These are phyloP conservation scores for Colletotrichum euphorbiae DNA, from an alignment of 2,329 filamentous ascomycete species.

Conservation along the genomic window DNA sequence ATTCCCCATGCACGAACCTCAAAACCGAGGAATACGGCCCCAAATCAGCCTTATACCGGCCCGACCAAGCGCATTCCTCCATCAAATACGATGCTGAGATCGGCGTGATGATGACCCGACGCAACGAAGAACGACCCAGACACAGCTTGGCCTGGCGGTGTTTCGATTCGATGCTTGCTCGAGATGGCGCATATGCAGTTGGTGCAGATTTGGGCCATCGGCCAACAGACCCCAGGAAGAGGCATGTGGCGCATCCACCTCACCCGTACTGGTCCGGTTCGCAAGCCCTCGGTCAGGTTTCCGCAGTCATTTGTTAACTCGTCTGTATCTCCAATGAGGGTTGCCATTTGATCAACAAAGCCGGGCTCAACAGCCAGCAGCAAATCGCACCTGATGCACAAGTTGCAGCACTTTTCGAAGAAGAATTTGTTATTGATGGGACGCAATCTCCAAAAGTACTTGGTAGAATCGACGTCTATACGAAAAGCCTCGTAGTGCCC, in stretches of 20 bases:
- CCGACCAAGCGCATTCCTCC: constrained; percentile 27
- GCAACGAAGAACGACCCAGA: background rate
- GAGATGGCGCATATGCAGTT: background rate
- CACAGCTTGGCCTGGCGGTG: no score
- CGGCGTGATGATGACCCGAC: constrained; percentile 31
- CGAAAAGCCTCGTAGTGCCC: constrained; percentile 28
- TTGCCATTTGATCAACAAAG: no score
- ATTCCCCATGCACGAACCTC: background rate
- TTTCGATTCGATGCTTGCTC: no score
- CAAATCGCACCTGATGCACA: no score
- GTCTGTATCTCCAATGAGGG: no score
- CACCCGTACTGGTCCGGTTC: constrained; percentile 4
- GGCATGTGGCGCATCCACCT: background rate
- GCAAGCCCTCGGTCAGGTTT: background rate
- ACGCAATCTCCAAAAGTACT: constrained; percentile 3
- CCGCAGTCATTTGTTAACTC: no score
- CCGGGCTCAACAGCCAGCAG: no score
- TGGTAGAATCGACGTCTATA: background rate
- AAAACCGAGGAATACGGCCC: constrained; percentile 42
- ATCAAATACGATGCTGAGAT: constrained; percentile 23
- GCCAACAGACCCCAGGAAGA: background rate
- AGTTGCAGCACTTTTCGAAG: no score
- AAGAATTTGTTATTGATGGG: background rate
- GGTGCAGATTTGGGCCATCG: background rate
- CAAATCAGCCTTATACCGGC: constrained; percentile 17